Evolutionary conservation across 1,139 yeast genomes (phyloP).

Genomic region (Insectozyma bohioensis): DNA sequence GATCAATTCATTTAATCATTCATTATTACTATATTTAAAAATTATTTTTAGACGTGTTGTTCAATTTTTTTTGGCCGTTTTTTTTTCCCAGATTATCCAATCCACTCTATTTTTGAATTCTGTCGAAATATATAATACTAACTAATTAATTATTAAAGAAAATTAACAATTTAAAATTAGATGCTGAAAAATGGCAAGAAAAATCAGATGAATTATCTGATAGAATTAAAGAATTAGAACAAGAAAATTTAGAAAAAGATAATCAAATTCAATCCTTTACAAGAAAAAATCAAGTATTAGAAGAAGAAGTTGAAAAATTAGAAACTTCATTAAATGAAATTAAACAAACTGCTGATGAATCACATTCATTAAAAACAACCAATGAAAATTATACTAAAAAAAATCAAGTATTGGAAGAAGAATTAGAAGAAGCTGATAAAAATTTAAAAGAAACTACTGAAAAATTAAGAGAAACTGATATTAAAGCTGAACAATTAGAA

Average conservation of each 20-base stretch:
- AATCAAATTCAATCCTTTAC: conserved; percentile 92
- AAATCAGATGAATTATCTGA: conserved; percentile 85
- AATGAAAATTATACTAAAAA: conserved; percentile 92
- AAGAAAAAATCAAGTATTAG: conserved; percentile 88
- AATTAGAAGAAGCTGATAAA: conserved; percentile 88
- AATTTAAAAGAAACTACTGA: conserved; percentile 92
- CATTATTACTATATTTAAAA: too few relatives aligned
- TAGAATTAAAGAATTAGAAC: conserved; percentile 86
- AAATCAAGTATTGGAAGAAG: conserved; percentile 89
- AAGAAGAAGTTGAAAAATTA: conserved; percentile 85
- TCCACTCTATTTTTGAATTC: background rate
- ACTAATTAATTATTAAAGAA: conserved; percentile 46
- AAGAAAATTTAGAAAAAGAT: conserved; percentile 87
- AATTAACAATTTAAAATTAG: conserved; percentile 86
- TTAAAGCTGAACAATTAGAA: conserved; percentile 95
- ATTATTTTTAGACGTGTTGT: background rate
- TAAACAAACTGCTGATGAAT: conserved; percentile 90
- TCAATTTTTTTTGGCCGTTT: background rate
- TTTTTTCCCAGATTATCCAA: too few relatives aligned
- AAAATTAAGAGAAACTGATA: conserved; percentile 92
- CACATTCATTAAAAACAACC: conserved; percentile 82
- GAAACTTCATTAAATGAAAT: conserved; percentile 78
- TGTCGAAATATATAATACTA: conserved; percentile 13
- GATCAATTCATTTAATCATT: too few relatives aligned
- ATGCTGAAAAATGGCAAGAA: conserved; percentile 97